Conservation (phyloP, 139 green algal species). For the Chlorella sp. region DNA sequence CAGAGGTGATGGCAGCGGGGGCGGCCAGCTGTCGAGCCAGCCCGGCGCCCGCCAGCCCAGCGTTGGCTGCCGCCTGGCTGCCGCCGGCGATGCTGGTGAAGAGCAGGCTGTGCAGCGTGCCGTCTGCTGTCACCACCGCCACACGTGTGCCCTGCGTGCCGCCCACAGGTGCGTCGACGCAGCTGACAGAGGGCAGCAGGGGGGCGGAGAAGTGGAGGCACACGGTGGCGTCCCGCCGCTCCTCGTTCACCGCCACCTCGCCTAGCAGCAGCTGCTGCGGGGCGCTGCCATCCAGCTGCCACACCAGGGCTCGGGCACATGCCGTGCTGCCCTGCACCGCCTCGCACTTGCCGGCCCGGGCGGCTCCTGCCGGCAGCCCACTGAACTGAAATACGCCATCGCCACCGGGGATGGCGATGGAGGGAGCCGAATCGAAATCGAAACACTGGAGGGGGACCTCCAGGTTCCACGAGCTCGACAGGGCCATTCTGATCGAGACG, state of each 20-base stretch:
- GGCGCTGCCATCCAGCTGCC: conserved; percentile 14
- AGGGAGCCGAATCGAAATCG: not conserved
- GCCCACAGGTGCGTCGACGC: not conserved
- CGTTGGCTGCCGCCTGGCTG: not conserved
- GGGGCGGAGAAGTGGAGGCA: conserved; percentile 21
- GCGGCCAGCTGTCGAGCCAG: conserved; percentile 11
- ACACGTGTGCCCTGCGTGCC: not conserved
- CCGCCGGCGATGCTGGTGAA: not conserved
- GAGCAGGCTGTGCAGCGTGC: conserved; percentile 22
- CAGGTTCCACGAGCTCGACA: not conserved
- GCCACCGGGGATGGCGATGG: not conserved
- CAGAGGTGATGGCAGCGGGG: not conserved
- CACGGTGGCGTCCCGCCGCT: not conserved
- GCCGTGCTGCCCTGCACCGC: not conserved
- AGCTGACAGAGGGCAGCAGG: conserved; percentile 30
- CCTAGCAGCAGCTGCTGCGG: conserved; percentile 11
- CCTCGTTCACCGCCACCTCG: conserved; percentile 17
- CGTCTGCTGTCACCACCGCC: conserved; percentile 30
- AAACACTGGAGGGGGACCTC: conserved; percentile 4
- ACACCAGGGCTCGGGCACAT: conserved; percentile 14
- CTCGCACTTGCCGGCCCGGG: not conserved
- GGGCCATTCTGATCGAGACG: not conserved
- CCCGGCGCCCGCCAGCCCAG: not conserved
- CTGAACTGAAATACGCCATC: not conserved
- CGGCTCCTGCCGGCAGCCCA: not conserved